Percentiles rank a stretch among this genome's conserved stretches.
These are phyloP conservation scores for Hortaea sp. DNA, from an alignment of 2,329 filamentous ascomycete species.

Conservation along the genomic window DNA sequence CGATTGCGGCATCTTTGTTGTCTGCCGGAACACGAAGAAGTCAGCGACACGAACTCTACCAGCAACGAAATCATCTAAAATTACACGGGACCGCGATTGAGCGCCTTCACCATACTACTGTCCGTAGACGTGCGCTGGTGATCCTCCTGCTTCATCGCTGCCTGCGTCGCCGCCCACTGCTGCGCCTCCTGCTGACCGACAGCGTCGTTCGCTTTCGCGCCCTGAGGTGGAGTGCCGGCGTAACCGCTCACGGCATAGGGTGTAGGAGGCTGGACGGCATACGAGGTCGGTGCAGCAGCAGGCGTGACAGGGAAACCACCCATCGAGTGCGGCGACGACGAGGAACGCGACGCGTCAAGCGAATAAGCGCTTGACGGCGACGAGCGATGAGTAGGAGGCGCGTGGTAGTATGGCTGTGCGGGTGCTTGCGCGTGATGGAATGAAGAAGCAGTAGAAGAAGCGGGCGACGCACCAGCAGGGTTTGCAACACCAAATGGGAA, in stretches of 20 bases:
- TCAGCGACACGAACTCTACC: not conserved
- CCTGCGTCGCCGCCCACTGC: conserved; percentile 4
- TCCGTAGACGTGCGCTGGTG: conserved; percentile 22
- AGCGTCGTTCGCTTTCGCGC: conserved; percentile 16
- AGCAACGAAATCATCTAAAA: conserved; percentile 15
- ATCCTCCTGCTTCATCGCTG: conserved; percentile 29
- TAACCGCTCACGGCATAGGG: conserved; percentile 16
- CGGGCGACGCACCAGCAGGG: conserved; percentile 34
- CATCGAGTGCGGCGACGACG: conserved; percentile 32
- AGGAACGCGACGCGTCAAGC: conserved; percentile 31
- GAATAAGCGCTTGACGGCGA: conserved; percentile 33
- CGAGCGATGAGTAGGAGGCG: conserved; percentile 23
- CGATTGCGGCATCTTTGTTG: conserved; percentile 8
- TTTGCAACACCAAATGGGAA: conserved; percentile 28
- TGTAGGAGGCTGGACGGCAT: conserved; percentile 19
- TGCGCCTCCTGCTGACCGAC: conserved; percentile 9
- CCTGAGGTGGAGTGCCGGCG: conserved; percentile 30
- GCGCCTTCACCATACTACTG: conserved; percentile 18
- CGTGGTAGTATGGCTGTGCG: conserved; percentile 30
- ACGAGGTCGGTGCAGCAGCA: conserved; percentile 20
- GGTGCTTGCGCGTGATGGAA: conserved; percentile 28
- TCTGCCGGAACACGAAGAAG: conserved; percentile 13
- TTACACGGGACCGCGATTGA: conserved; percentile 16
- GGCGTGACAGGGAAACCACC: conserved; percentile 25
- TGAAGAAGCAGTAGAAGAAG: conserved; percentile 29